These are phyloP conservation scores for Penicillium herquei DNA, from an alignment of 495 filamentous ascomycete species.

Conservation along the genomic window DNA sequence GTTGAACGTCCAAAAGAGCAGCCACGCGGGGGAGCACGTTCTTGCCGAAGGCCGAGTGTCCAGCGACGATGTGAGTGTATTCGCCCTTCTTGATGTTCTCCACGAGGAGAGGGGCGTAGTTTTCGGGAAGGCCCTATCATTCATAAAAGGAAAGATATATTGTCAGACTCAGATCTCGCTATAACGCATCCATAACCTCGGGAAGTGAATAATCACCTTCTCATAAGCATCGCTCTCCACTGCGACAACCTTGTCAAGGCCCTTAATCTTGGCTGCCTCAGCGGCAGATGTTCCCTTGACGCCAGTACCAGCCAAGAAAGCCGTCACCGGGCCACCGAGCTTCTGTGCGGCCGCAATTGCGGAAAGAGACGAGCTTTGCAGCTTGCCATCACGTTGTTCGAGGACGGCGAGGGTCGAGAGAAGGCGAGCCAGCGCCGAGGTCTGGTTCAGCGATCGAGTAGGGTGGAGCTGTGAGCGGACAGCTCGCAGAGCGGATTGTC, in stretches of 20 bases:
- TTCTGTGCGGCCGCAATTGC: conserved; percentile 85
- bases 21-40: conserved; percentile 91
- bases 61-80: conserved; percentile 86
- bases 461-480: conserved; percentile 42
- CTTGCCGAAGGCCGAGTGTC: conserved; percentile 96
- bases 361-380: conserved; percentile 78
- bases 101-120: conserved; percentile 86
- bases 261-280: conserved; percentile 84
- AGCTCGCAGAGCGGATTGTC: conserved; percentile 48
- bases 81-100: conserved; percentile 94
- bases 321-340: conserved; percentile 81
- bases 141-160: conserved; percentile 3
- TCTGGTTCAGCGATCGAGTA: conserved; percentile 29
- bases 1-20: conserved; percentile 89
- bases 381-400: conserved; percentile 88
- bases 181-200: not conserved
- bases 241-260: conserved; percentile 84
- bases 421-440: conserved; percentile 61
- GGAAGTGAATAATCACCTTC: conserved; percentile 55
- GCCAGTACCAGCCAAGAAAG: conserved; percentile 80
- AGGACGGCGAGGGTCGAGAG: conserved; percentile 88
- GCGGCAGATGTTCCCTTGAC: conserved; percentile 73
- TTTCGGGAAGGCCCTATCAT: conserved; percentile 84
- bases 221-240: conserved; percentile 90
- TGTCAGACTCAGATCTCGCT: not conserved